These are phyloP conservation scores for Kwoniella pini DNA, from an alignment of 768 basidiomycete genomes.

Conservation along the genomic window DNA sequence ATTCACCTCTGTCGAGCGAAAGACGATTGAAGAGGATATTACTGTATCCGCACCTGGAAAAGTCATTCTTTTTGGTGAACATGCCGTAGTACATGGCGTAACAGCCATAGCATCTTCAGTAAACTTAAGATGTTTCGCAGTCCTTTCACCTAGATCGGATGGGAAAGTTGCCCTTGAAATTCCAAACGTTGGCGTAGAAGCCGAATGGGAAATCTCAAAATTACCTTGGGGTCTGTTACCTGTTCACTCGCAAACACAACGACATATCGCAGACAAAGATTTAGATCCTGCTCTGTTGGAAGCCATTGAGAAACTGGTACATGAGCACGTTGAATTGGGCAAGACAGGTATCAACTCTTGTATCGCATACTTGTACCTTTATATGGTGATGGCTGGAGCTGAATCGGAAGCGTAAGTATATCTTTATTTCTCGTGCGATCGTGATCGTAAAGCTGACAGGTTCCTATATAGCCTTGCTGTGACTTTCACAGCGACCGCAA, in stretches of 20 bases:
- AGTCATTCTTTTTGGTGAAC: constrained; percentile 96
- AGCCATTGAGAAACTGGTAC: constrained; percentile 61
- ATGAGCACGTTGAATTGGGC: constrained; percentile 49
- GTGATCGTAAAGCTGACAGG: background rate
- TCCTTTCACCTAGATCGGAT: constrained; percentile 73
- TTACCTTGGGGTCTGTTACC: constrained; percentile 45
- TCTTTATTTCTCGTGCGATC: background rate
- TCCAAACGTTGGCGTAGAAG: constrained; percentile 68
- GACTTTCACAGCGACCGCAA: constrained; percentile 78
- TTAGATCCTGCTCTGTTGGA: constrained; percentile 75
- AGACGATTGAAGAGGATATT: constrained; percentile 44
- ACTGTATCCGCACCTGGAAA: constrained; percentile 96
- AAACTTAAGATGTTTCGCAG: constrained; percentile 90
- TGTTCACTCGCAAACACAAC: constrained; percentile 59
- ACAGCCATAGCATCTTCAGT: constrained; percentile 94
- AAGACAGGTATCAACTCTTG: constrained; percentile 57
- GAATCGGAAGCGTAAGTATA: constrained; percentile 62
- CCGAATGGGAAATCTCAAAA: constrained; percentile 75
- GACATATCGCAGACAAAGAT: constrained; percentile 56
- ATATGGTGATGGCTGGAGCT: constrained; percentile 70
- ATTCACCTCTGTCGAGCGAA: constrained; percentile 22
- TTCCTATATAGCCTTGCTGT: constrained; percentile 56
- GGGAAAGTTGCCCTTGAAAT: constrained; percentile 73
- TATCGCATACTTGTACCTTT: constrained; percentile 87
- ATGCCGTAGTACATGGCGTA: constrained; percentile 96